Evolutionary conservation across 768 basidiomycete genomes (phyloP), one percentile per base, ranked within the genome.

Genomic region (Tulasnella calospora): DNA sequence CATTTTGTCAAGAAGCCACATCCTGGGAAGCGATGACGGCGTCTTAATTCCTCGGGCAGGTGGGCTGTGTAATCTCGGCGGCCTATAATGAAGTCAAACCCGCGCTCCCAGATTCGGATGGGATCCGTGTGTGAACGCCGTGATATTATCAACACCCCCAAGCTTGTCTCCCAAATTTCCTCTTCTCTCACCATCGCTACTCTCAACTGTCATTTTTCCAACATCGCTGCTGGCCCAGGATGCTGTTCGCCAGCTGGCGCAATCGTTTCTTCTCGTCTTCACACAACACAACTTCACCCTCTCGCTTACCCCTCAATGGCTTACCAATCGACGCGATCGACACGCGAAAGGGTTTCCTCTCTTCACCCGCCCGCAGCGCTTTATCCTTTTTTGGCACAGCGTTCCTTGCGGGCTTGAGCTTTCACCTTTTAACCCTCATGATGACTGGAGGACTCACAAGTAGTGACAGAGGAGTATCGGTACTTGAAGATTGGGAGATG

Each of bases 331-430:
- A 67, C 13, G 33, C n/a, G 61, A 67, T 33, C 27, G 61, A 67
- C 33, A 30, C 27, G 13, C 23, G 61, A 33, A 33, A 33, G 61
- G 27, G 33, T 4, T 67, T 67, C 33, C 33, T 10, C 13, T 67
- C 61, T 30, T 67, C 61, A 67, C 33, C 61, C 6, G 30, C 33
- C n/a, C 76, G 76, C 38, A 41, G 30, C 30, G 19, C 46, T 23
- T 15, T 80, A 55, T 47, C 74, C 70, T 81, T 81, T 71, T 44
- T 81, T 30, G 78, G 78, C 30, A 81, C 75, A 3, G 81, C 81
- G 23, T 70, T 74, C 30, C 21, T 70, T 36, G 23, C 78, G 30
- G 81, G 80, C 67, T 23, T 81, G 41, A 27, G 71, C 44, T 79
- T 81, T 36, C 80, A 81, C 61, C 71, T 81, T 21, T 36, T 81